These are phyloP conservation scores for Chlorella sorokiniana DNA, from an alignment of 139 green algal species.

Conservation along the genomic window DNA sequence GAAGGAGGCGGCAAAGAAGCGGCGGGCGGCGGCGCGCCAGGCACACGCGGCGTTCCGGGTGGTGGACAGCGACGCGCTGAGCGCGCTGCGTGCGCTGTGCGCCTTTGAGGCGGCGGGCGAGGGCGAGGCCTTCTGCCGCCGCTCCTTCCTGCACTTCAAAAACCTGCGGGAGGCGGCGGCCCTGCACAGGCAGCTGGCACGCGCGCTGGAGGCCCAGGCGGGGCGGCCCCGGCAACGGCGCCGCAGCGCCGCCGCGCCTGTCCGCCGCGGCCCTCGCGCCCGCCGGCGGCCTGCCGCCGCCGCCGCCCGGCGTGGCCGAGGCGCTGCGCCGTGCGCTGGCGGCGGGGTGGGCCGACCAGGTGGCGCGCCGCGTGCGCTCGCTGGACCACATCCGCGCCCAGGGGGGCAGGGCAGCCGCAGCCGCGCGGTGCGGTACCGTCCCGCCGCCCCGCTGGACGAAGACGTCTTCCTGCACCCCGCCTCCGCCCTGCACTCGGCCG, in stretches of 20 bases:
- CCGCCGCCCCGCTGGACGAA: constrained; percentile 43
- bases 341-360: constrained; percentile 90
- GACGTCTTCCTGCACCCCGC: constrained; percentile 90
- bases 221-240: neutral
- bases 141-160: constrained; percentile 72
- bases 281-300: constrained; percentile 16
- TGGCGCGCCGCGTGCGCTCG: constrained; percentile 55
- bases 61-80: constrained; percentile 79
- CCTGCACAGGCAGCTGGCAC: constrained; percentile 70
- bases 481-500: constrained; percentile 64
- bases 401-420: neutral
- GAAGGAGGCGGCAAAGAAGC: constrained; percentile 23
- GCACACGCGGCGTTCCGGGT: constrained; percentile 72
- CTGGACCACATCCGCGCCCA: constrained; percentile 52
- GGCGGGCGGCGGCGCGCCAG: constrained; percentile 35
- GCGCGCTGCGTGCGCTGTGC: constrained; percentile 73
- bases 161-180: constrained; percentile 77
- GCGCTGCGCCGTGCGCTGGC: constrained; percentile 71
- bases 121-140: constrained; percentile 59
- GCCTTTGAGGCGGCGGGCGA: constrained; percentile 66
- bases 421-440: constrained; percentile 70
- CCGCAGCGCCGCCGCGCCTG: neutral
- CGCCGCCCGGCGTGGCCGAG: constrained; percentile 38
- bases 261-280: neutral
- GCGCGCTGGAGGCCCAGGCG: constrained; percentile 38